Base-by-base conservation (phyloP, 129 eudicot species). In the Gnaphalium uliginosum region DNA sequence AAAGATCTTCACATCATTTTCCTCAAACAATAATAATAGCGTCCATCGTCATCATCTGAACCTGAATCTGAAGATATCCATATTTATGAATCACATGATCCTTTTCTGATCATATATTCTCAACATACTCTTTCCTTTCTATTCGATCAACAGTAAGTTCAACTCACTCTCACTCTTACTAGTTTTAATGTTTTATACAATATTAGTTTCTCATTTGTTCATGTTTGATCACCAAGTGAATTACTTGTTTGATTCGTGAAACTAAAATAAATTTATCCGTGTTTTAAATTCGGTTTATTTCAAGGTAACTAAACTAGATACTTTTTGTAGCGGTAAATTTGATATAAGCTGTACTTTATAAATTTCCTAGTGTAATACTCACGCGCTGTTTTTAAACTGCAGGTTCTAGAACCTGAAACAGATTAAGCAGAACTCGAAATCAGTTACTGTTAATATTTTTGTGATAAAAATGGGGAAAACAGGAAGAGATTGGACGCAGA, bases 401-500 rank as follows among this genome's bases (percentile, higher is more conserved):
- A 35, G 41, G 39, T 33, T 33, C 39, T 9, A 33, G 39, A 33
- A 33, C 41, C 60, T 22, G 57, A 59, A 57, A 10, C 60, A 54
- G 39, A 57, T 21, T 59, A 35, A 33, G 57, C 60, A 37, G 37
- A 24, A 23, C 5, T 73, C 29, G 15, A 21, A 22, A 32, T 33
- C 37, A 15, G 6, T 17, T 56, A 19, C 35, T 4, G 77, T 59
- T 59, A 68, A 2, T 8, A 73, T 73, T 73, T 58, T 58, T 18
- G 76, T 62, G 76, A 33, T 5, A 54, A 54, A 24, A 48, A 89
- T 87, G 97, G 93, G 93, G 22, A 92, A 89, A 84, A 66, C 93
- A 29, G 92, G 89, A 14, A 76, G 96, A 79, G 98, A 92, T 21
- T 92, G 98, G 98, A 82, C 88, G 23, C 98, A 92, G 98, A 92